These are phyloP conservation scores for Xerocomus spinulosus DNA, from an alignment of 768 basidiomycete genomes.

Conservation along the genomic window DNA sequence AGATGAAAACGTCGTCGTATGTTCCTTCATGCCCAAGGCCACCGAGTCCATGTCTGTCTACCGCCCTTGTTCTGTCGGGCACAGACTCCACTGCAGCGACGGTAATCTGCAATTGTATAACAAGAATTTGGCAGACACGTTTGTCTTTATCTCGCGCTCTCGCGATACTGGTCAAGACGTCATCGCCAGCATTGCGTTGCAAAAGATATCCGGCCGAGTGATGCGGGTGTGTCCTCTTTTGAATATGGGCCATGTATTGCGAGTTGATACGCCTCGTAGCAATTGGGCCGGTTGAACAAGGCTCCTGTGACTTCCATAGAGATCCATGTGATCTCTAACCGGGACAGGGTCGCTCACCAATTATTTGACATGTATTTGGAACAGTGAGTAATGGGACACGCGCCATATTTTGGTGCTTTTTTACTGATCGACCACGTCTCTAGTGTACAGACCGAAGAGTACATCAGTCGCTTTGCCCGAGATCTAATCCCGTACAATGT, in stretches of 20 bases:
- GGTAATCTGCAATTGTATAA: constrained; percentile 56
- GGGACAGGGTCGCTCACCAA: constrained; percentile 62
- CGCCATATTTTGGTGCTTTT: neutral
- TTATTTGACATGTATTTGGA: constrained; percentile 66
- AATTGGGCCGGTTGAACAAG: constrained; percentile 55
- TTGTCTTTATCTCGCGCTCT: constrained; percentile 52
- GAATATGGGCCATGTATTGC: neutral
- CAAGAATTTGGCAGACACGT: constrained; percentile 47
- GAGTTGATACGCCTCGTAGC: constrained; percentile 32
- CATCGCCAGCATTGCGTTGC: constrained; percentile 55
- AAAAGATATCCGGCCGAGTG: constrained; percentile 54
- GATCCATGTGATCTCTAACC: constrained; percentile 65
- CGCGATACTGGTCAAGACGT: constrained; percentile 43
- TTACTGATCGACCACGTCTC: neutral
- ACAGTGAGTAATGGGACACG: constrained; percentile 51
- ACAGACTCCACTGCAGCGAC: constrained; percentile 54
- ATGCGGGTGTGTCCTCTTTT: constrained; percentile 36
- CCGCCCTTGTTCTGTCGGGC: constrained; percentile 48
- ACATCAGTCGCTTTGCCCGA: constrained; percentile 44
- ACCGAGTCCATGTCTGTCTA: constrained; percentile 45
- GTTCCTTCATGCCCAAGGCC: constrained; percentile 55
- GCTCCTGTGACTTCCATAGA: constrained; percentile 51
- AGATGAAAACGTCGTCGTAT: constrained; percentile 55
- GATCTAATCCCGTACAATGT: constrained; percentile 38
- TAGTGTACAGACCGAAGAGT: constrained; percentile 47